Evolutionary conservation across 805 yeast species (phyloP).

Genomic region (Yarrowia osloensis): DNA sequence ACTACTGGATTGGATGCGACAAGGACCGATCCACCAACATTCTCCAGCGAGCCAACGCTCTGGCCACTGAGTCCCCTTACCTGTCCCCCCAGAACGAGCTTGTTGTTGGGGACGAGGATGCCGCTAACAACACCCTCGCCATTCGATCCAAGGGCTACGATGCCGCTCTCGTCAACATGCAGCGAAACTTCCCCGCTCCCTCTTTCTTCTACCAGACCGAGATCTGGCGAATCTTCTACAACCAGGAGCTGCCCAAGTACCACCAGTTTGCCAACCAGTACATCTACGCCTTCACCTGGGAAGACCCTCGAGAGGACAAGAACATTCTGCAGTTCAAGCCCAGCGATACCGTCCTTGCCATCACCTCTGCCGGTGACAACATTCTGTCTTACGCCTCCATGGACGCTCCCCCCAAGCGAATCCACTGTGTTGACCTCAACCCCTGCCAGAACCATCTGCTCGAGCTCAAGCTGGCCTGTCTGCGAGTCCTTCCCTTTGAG

Average conservation of each 20-base stretch:
- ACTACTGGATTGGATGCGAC: conserved; percentile 79
- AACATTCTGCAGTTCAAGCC: conserved; percentile 60
- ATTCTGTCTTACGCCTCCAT: conserved; percentile 70
- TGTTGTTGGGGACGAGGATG: conserved; percentile 34
- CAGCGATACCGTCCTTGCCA: conserved; percentile 74
- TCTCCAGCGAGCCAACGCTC: conserved; percentile 58
- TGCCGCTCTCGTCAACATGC: conserved; percentile 65
- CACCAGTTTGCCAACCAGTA: conserved; percentile 75
- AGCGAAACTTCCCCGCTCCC: conserved; percentile 73
- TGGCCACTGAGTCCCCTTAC: conserved; percentile 82
- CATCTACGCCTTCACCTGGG: conserved; percentile 89
- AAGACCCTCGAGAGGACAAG: conserved; percentile 81
- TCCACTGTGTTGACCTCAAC: conserved; percentile 83
- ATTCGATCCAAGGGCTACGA: conserved; percentile 63
- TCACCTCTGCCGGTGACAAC: conserved; percentile 87
- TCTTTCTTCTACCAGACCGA: conserved; percentile 77
- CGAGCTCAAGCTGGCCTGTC: conserved; percentile 74
- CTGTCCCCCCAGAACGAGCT: conserved; percentile 57
- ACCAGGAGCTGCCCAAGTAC: conserved; percentile 66
- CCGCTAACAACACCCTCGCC: conserved; percentile 26
- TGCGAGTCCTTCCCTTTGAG: conserved; percentile 56
- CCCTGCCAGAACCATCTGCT: conserved; percentile 80
- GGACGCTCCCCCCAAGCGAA: conserved; percentile 70
- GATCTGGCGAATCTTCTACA: conserved; percentile 77
- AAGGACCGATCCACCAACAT: conserved; percentile 54